Percentiles rank a stretch among this genome's conserved stretches.
Conservation (phyloP, 2,329 filamentous ascomycete genomes). For the Neocucurbitaria cava region DNA sequence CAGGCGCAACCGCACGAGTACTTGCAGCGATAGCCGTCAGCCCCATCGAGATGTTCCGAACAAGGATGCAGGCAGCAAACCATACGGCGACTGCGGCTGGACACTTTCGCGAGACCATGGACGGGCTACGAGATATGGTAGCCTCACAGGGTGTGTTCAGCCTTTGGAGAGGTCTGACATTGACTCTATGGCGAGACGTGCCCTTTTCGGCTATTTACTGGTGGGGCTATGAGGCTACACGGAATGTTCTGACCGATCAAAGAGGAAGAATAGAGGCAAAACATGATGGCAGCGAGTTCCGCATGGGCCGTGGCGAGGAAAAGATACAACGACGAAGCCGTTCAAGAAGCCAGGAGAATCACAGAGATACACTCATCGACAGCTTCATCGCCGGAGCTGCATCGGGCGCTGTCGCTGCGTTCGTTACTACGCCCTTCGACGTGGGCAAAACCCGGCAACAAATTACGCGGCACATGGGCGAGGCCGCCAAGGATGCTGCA, state of each 20-base stretch:
- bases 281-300: conserved; percentile 40
- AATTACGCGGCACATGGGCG: conserved; percentile 69
- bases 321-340: conserved; percentile 46
- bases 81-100: conserved; percentile 57
- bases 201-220: conserved; percentile 98
- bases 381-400: conserved; percentile 86
- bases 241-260: conserved; percentile 72
- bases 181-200: conserved; percentile 96
- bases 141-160: conserved; percentile 76
- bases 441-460: conserved; percentile 97
- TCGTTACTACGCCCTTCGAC: conserved; percentile 94
- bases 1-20: conserved; percentile 78
- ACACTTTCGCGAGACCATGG: conserved; percentile 80
- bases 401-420: conserved; percentile 83
- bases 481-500: conserved; percentile 48
- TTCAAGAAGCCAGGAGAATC: conserved; percentile 72
- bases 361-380: conserved; percentile 80
- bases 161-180: conserved; percentile 85
- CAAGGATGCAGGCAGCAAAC: conserved; percentile 82
- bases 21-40: conserved; percentile 83
- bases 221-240: conserved; percentile 93
- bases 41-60: conserved; percentile 93
- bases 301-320: conserved; percentile 41
- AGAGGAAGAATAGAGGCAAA: conserved; percentile 60
- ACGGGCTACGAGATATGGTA: conserved; percentile 81